Evolutionary conservation across 2,329 filamentous ascomycete genomes (phyloP).

Genomic region (Sporothrix schenckii): DNA sequence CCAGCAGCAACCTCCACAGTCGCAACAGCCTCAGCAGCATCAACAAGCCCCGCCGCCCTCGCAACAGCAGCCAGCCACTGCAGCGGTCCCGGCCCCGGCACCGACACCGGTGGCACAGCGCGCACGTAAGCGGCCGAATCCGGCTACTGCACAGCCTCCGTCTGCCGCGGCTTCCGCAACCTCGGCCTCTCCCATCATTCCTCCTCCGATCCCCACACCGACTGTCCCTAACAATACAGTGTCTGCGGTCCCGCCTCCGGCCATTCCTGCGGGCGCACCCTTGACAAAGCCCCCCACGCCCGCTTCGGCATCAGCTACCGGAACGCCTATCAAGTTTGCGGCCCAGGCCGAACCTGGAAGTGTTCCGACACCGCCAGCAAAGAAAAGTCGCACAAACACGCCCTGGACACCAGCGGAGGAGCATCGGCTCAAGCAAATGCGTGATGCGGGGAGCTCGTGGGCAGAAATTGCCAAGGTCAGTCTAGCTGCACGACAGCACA

Average conservation of each 20-base stretch:
- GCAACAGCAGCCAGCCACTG: conserved; percentile 36
- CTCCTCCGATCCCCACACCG: conserved; percentile 37
- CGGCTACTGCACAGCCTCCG: conserved; percentile 36
- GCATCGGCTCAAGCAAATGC: conserved; percentile 87
- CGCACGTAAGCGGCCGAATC: conserved; percentile 49
- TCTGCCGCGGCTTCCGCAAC: conserved; percentile 25
- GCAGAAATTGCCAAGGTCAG: conserved; percentile 95
- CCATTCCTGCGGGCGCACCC: conserved; percentile 46
- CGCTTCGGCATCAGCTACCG: conserved; percentile 34
- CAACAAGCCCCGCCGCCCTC: conserved; percentile 41
- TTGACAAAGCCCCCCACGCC: conserved; percentile 37
- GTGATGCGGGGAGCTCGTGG: conserved; percentile 92
- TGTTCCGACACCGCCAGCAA: conserved; percentile 59
- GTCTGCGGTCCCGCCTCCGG: conserved; percentile 40
- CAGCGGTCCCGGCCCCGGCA: conserved; percentile 36
- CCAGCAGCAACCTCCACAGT: conserved; percentile 36
- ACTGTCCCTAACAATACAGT: conserved; percentile 42
- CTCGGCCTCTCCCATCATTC: conserved; percentile 35
- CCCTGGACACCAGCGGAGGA: conserved; percentile 97
- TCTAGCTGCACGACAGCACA: conserved; percentile 8
- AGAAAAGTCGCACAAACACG: conserved; percentile 98
- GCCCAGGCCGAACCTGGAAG: conserved; percentile 43
- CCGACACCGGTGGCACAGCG: conserved; percentile 41
- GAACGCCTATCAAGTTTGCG: conserved; percentile 33
- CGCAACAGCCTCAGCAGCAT: conserved; percentile 36